Conservation (phyloP, 1,284 basidiomycete genomes). For the Sporisorium scitamineum region DNA sequence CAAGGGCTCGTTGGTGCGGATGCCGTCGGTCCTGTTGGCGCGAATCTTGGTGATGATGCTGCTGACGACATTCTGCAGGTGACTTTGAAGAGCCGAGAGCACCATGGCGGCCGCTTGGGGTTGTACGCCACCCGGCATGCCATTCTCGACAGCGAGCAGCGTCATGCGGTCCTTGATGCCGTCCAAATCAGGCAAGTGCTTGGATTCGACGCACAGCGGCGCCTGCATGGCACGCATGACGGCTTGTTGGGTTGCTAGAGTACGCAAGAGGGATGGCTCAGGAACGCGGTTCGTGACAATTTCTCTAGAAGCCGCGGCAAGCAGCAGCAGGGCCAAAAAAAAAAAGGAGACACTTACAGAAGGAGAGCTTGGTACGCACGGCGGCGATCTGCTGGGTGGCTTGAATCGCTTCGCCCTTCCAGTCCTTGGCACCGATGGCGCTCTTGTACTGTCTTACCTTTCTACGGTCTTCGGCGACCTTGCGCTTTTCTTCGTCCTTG, state of each 20-base stretch:
- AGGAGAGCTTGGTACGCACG: slow-evolving; percentile 49
- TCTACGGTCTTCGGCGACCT: slow-evolving; percentile 62
- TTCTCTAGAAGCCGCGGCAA: slow-evolving; percentile 16
- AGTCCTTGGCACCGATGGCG: slow-evolving; percentile 64
- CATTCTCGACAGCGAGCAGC: slow-evolving; percentile 68
- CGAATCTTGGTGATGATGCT: slow-evolving; percentile 63
- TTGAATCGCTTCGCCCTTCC: slow-evolving; percentile 56
- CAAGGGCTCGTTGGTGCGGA: slow-evolving; percentile 45
- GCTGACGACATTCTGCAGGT: slow-evolving; percentile 64
- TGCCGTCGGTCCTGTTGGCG: slow-evolving; percentile 56
- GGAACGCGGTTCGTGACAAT: slow-evolving; percentile 28
- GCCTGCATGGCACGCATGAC: slow-evolving; percentile 53
- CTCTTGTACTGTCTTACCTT: slow-evolving; percentile 61
- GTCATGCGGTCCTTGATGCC: slow-evolving; percentile 70
- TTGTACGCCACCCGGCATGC: slow-evolving; percentile 68
- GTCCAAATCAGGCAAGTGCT: slow-evolving; percentile 69
- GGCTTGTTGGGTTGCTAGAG: slow-evolving; percentile 61
- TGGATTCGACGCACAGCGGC: slow-evolving; percentile 69
- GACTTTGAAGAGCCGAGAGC: slow-evolving; percentile 66
- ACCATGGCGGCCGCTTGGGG: slow-evolving; percentile 68
- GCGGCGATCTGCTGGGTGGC: slow-evolving; percentile 53
- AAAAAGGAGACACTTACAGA: slow-evolving; percentile 44
- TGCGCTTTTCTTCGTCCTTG: slow-evolving; percentile 67
- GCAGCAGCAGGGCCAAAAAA: not conserved
- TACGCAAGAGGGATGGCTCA: slow-evolving; percentile 36